These are phyloP conservation scores for Pseudoturritis turrita DNA, from an alignment of 345 rosid species.

Conservation along the genomic window DNA sequence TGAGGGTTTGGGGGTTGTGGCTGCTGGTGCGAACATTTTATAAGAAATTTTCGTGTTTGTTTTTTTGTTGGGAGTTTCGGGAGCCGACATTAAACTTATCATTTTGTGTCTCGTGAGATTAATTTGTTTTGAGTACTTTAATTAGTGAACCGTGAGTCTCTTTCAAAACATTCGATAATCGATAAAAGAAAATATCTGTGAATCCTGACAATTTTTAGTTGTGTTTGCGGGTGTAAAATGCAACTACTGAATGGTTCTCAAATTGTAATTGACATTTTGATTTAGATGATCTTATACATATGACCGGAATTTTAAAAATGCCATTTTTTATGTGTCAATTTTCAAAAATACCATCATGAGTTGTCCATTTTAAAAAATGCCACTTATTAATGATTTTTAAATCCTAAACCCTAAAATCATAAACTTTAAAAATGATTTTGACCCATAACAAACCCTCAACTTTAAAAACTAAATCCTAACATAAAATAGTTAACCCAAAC, in stretches of 20 bases:
- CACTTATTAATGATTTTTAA: too few species aligned
- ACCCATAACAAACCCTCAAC: too few species aligned
- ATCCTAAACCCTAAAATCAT: too few species aligned
- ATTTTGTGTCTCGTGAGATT: conserved; percentile 19
- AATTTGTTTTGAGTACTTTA: conserved; percentile 15
- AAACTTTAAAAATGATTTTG: too few species aligned
- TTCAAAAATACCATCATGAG: too few species aligned
- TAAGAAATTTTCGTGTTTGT: conserved; percentile 11
- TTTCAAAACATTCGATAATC: background rate
- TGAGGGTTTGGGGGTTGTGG: conserved; percentile 18
- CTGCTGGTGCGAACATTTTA: conserved; percentile 8
- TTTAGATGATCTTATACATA: too few species aligned
- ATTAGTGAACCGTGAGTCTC: conserved; percentile 7
- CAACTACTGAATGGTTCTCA: background rate
- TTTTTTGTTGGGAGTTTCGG: conserved; percentile 19
- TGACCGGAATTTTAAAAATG: too few species aligned
- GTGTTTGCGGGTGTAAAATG: background rate
- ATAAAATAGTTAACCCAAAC: too few species aligned
- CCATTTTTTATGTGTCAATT: too few species aligned
- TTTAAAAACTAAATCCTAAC: too few species aligned
- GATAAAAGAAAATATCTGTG: background rate
- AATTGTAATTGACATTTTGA: background rate
- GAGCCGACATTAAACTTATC: conserved; percentile 24
- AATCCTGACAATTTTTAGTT: background rate
- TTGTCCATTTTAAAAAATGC: too few species aligned